Evolutionary conservation across 371 early-diverging fungal species (phyloP), one percentile per base, ranked within the genome.

Genomic region (Rhizopus arrhizus): DNA sequence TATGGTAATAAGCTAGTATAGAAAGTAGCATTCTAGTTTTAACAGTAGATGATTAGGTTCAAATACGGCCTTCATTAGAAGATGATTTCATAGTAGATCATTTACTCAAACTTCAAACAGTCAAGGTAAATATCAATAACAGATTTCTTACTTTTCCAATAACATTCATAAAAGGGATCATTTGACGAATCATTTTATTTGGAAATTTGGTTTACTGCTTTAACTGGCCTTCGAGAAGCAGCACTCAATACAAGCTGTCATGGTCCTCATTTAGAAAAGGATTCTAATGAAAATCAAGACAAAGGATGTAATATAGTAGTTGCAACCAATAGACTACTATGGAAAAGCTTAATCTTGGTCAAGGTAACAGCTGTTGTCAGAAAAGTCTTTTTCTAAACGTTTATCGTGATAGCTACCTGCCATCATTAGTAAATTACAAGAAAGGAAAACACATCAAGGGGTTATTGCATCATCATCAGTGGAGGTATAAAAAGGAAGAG

Each of bases 131-230:
- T 32, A 6, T 43, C 9, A 40, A 40, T 38, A 13, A 12, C 3
- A 46, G 32, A 22, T 22, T 12, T 12, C 1, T 12, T 28, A 28
- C 16, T 56, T 22, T 12, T 12, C 34, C 2, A 22, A 22, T 22
- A 22, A 22, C 22, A 22, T 22, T 22, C 22, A 22, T 22, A 22
- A 22, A 22, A 77, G 78, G 81, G 81, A 0, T 70, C 78, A 0
- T 77, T 77, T 68, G 81, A 81, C 59, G 81, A 76, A 53, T 72
- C 78, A 0, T 81, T 81, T 59, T 81, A 68, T 57, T 34, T 78
- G 3, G 81, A 81, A 43, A 35, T 81, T 13, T 78, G 78, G 81
- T 64, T 78, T 48, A 62, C 77, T 1, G 74, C 74, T 3, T 43
- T 81, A 5, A 78, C 76, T 0, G 81, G 81, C 5, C 49, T 81